Percentiles rank a stretch among this genome's conserved stretches.
Conservation (phyloP, 1,139 yeast species). For the Lodderomyces pseudojiufengensis region DNA sequence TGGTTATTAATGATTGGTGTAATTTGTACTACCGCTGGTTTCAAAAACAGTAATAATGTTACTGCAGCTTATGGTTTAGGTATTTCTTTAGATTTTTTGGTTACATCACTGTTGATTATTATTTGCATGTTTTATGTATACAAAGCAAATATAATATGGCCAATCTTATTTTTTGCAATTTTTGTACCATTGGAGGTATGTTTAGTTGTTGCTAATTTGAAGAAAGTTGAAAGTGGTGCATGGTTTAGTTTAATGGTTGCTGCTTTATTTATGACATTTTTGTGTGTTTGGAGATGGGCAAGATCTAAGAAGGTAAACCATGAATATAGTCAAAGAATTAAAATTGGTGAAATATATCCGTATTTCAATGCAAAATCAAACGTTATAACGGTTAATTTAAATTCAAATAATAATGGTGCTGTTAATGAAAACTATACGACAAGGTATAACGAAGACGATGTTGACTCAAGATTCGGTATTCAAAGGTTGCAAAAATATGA, state of each 20-base stretch:
- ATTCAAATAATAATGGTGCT: neutral
- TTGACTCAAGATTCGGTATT: conserved; percentile 22
- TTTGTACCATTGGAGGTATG: conserved; percentile 47
- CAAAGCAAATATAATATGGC: conserved; percentile 30
- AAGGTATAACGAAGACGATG: conserved; percentile 10
- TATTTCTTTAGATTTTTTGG: conserved; percentile 50
- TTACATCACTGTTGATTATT: conserved; percentile 46
- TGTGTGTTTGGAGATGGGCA: conserved; percentile 48
- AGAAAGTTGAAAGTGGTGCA: conserved; percentile 54
- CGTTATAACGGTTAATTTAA: conserved; percentile 19
- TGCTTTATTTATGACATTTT: conserved; percentile 26
- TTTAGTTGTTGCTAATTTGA: conserved; percentile 45
- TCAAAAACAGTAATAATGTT: conserved; percentile 45
- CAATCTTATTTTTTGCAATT: conserved; percentile 30
- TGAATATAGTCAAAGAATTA: conserved; percentile 29
- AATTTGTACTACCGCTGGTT: conserved; percentile 48
- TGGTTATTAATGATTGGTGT: conserved; percentile 50
- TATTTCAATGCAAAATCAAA: conserved; percentile 17
- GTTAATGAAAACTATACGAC: neutral
- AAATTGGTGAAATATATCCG: conserved; percentile 28
- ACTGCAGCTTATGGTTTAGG: conserved; percentile 63
- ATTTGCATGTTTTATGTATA: conserved; percentile 47
- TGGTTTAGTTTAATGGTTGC: conserved; percentile 54
- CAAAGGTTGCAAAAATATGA: conserved; percentile 22
- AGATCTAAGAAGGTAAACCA: conserved; percentile 36